Conservation (phyloP, 2,329 filamentous ascomycete species). For the Claviceps cyperi region DNA sequence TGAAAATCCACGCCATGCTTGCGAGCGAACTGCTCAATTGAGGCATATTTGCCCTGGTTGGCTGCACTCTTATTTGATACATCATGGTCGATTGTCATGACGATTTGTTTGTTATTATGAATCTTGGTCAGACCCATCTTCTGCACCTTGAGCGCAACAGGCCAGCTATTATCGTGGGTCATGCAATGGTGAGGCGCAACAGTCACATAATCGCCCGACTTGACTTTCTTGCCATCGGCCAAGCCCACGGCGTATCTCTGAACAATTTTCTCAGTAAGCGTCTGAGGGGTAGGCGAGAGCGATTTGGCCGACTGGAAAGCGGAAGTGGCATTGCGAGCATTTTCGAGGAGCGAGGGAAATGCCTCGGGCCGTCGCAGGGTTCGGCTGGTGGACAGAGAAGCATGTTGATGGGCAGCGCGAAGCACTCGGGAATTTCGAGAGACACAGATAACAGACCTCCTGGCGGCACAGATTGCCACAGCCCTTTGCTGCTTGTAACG, state of each 20-base stretch:
- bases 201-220: constrained; percentile 70
- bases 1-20: constrained; percentile 67
- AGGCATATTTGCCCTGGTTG: constrained; percentile 69
- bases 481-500: not conserved
- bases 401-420: not conserved
- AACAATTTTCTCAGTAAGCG: constrained; percentile 79
- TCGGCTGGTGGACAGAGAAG: not conserved
- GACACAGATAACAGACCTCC: not conserved
- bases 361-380: constrained; percentile 20
- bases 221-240: constrained; percentile 58
- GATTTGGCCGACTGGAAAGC: constrained; percentile 37
- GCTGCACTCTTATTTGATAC: constrained; percentile 68
- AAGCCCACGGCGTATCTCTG: constrained; percentile 69
- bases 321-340: constrained; percentile 32
- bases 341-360: constrained; percentile 51
- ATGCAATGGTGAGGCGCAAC: constrained; percentile 58
- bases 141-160: constrained; percentile 63
- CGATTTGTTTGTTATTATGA: constrained; percentile 56
- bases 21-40: constrained; percentile 71
- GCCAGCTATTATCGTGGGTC: constrained; percentile 77
- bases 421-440: not conserved
- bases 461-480: not conserved
- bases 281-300: constrained; percentile 4
- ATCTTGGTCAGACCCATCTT: constrained; percentile 62
- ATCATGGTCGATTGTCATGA: constrained; percentile 79